These are phyloP conservation scores for Cryphonectria japonica DNA, from an alignment of 2,329 filamentous ascomycete species.

Conservation along the genomic window DNA sequence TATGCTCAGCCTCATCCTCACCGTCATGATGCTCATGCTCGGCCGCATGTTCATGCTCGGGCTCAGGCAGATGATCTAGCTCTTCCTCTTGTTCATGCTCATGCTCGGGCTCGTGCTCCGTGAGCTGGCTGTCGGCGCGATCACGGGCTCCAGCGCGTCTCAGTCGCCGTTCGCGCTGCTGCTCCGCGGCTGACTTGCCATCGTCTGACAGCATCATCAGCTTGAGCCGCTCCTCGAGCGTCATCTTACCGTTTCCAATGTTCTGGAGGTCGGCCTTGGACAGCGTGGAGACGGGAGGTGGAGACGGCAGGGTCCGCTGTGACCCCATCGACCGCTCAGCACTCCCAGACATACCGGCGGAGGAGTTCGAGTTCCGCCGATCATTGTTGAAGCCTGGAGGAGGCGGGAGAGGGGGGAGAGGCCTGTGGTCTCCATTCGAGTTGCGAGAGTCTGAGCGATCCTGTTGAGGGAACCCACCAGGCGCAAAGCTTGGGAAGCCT, in stretches of 20 bases:
- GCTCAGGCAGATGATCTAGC: slow-evolving; percentile 28
- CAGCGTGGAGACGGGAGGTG: slow-evolving; percentile 65
- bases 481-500: slow-evolving; percentile 46
- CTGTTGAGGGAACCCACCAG: slow-evolving; percentile 57
- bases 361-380: slow-evolving; percentile 57
- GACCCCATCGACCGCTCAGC: slow-evolving; percentile 71
- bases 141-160: slow-evolving; percentile 59
- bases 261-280: slow-evolving; percentile 79
- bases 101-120: slow-evolving; percentile 45
- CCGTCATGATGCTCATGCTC: slow-evolving; percentile 31
- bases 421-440: slow-evolving; percentile 81
- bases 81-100: slow-evolving; percentile 29
- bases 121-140: slow-evolving; percentile 46
- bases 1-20: slow-evolving; percentile 32
- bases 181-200: slow-evolving; percentile 63
- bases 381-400: slow-evolving; percentile 48
- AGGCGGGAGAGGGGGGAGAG: slow-evolving; percentile 79
- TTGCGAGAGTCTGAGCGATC: slow-evolving; percentile 72
- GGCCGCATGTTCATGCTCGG: slow-evolving; percentile 41
- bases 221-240: slow-evolving; percentile 81
- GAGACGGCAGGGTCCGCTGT: slow-evolving; percentile 72
- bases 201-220: slow-evolving; percentile 86
- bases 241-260: slow-evolving; percentile 74
- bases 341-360: slow-evolving; percentile 68
- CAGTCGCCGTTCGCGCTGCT: slow-evolving; percentile 71